Base-by-base conservation (phyloP, 768 basidiomycete genomes). In the Amanita rubescens region DNA sequence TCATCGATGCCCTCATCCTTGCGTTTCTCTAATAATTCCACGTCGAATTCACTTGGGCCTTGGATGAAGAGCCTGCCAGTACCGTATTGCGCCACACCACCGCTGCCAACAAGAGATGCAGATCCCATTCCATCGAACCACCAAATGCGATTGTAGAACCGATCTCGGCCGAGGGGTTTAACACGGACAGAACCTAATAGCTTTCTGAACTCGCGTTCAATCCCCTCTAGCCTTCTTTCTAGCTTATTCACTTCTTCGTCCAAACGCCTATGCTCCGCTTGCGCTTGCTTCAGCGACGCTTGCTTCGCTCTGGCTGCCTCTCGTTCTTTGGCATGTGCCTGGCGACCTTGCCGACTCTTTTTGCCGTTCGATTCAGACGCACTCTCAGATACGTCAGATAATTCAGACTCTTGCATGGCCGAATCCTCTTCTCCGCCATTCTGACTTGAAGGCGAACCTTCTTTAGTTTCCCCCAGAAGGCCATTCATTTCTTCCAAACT, bases 81-180 rank as follows among this genome's bases (percentile, higher is more conserved):
- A 9, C 93, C 92, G 62, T 91, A 95, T 65, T 86, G 79, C 25
- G 86, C 79, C 25, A 83, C 79, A 3, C 88, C 89, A 14, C 89
- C 89, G 58, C 81, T 84, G 37, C 84, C 86, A 54, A 92, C 74
- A 49, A 95, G 69, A 42, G 86, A 84, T 44, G 84, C 85, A 5
- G 85, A 84, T 6, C 95, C 95, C 77, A 94, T 80, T 9, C 95
- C 95, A 68, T 99, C 95, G 65, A 97, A 91, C 95, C 95, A 99
- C 95, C 95, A 99, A 55, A 96, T 76, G 30, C 90, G 83, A 65
- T 96, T 95, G 63, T 90, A 88, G 69, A 97, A 99, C 50, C 96
- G 79, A 65, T 99, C 96, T 57, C 80, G 79, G 12, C 96, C 96
- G 48, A 98, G 63, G 1, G 94, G 92, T 62, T 92, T 88, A 19